Base-by-base conservation (phyloP, 2,329 filamentous ascomycete genomes). In the Davidsoniella eucalypti region DNA sequence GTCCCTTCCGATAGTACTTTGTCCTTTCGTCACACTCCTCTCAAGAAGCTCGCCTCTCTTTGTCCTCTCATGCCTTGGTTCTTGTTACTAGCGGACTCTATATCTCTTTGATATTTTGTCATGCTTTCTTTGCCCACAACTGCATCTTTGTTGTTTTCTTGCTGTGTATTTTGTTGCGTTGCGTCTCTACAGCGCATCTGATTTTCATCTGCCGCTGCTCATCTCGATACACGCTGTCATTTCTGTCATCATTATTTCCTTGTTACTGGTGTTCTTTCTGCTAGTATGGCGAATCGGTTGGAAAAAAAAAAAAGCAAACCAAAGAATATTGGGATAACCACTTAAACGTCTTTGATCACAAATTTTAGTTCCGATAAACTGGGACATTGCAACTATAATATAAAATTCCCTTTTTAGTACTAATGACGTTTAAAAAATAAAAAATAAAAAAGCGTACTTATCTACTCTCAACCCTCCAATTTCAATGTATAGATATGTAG, bases 231-330 rank as follows among this genome's bases (percentile, higher is more conserved):
- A 44, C 43, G 48, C 44, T 21, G 36, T 41, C 44, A 48, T 21
- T 26, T 29, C 29, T 36, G 33, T 54, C 40, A 54, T 46, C 47
- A 49, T 50, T 51, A 50, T 53, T 43, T 51, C 49, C 50, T 51
- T 46, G 44, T 54, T 52, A 10, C 39, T 45, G 41, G 42, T 44
- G 43, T 53, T 50, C 23, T 44, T 51, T 48, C 41, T 47, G 36
- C 51, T 44, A 26, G 38, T 26, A 46, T 43, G 47, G 53, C 52
- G 54, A 54, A 53, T 44, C 43, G 43, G 51, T 39, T 41, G 39
- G 47, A 49, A 50, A 53, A 50, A 45, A 26, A 21, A 36, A 44
- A 44, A 49, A 43, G 16, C 44, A 25, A 48, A 36, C 46, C 47
- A 33, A 48, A 18, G 44, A 44, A 23, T 23, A 5, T 23, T 23